Evolutionary conservation across 2,329 filamentous ascomycete genomes (phyloP).

Genomic region (Paraphoma sp.): DNA sequence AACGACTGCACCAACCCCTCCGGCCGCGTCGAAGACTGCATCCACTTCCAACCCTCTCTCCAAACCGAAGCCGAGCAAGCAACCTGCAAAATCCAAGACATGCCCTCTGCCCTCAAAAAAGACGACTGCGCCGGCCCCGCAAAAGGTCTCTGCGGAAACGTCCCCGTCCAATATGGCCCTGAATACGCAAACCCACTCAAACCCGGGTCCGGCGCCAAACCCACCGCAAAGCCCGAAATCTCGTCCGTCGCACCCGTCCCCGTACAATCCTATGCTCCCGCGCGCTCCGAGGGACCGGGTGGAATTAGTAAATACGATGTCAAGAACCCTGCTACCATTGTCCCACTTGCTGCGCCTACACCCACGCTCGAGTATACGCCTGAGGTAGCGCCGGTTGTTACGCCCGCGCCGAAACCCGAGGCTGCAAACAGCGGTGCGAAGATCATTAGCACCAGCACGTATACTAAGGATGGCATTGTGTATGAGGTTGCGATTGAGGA

Average conservation of each 20-base stretch:
- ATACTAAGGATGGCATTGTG: conserved; percentile 52
- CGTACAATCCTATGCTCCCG: conserved; percentile 43
- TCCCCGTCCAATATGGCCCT: conserved; percentile 56
- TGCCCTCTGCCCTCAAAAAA: conserved; percentile 60
- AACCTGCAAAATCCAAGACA: conserved; percentile 66
- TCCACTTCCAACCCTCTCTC: conserved; percentile 66
- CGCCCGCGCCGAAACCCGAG: conserved; percentile 24
- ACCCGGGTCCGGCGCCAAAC: conserved; percentile 25
- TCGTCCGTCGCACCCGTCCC: conserved; percentile 34
- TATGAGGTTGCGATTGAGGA: conserved; percentile 55
- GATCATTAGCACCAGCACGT: conserved; percentile 50
- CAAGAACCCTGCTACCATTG: conserved; percentile 15
- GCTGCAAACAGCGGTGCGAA: conserved; percentile 14
- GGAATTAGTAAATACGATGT: conserved; percentile 44
- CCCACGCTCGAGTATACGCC: conserved; percentile 8
- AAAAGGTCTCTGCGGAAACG: conserved; percentile 70
- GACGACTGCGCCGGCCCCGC: conserved; percentile 68
- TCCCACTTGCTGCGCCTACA: conserved; percentile 15
- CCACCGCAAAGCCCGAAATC: conserved; percentile 27
- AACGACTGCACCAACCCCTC: conserved; percentile 74
- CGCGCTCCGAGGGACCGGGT: conserved; percentile 36
- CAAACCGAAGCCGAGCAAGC: conserved; percentile 62
- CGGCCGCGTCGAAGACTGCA: conserved; percentile 75
- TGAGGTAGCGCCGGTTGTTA: conserved; percentile 28
- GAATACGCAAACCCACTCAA: conserved; percentile 45